phyloP scores from a whole-genome alignment of 495 filamentous ascomycete species.

The Apiosordaria backusii region DNA sequence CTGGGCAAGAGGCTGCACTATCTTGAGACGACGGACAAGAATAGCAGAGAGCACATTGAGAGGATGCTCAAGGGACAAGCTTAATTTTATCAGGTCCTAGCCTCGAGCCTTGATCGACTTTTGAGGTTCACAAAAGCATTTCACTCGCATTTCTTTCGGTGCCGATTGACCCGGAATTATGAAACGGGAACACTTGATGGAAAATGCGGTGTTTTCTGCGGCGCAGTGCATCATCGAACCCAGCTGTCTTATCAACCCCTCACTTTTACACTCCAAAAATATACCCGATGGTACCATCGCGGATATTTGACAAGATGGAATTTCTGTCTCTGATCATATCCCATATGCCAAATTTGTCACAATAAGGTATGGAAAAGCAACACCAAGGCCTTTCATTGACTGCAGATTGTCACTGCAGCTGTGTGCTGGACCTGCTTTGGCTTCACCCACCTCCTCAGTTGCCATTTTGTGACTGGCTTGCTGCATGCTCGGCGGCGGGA shows the following conservation, averaged over 20 bases:
- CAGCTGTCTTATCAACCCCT: background rate
- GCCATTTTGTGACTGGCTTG: background rate
- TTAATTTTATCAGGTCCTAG: slow-evolving; percentile 12
- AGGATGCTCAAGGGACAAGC: slow-evolving; percentile 56
- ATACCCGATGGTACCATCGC: background rate
- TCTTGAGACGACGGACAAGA: slow-evolving; percentile 91
- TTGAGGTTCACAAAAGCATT: background rate
- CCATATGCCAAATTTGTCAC: background rate
- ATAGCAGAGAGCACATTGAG: slow-evolving; percentile 84
- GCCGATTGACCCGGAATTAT: background rate
- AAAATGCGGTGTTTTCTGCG: background rate
- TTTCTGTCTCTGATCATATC: background rate
- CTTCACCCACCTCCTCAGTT: background rate
- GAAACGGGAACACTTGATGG: background rate
- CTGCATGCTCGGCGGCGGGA: background rate
- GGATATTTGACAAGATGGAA: background rate
- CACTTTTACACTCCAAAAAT: background rate
- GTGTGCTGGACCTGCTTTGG: background rate
- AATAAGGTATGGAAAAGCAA: too few species aligned
- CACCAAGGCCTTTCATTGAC: too few species aligned
- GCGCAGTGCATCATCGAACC: background rate
- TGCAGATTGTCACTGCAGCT: background rate
- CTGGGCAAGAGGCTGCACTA: slow-evolving; percentile 90
- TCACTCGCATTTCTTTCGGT: background rate
- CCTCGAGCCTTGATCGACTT: background rate